Evolutionary conservation across 257 asterid genomes (phyloP), one percentile per base, ranked within the genome.

Genomic region (Fraxinus pennsylvanica): DNA sequence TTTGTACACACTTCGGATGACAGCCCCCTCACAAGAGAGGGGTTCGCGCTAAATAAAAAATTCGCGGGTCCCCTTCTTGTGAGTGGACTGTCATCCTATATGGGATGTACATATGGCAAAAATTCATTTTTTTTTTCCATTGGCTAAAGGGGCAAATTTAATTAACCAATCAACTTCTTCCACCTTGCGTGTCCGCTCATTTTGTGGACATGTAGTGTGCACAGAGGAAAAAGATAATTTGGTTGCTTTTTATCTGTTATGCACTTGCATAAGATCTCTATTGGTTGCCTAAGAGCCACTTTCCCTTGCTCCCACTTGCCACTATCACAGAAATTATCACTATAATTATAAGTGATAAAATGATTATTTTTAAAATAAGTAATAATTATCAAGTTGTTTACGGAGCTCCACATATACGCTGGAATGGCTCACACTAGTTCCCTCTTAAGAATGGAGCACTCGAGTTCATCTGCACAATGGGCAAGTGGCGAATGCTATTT

Each of bases 261-360:
- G 70, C 69, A 22, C 50, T 47, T 14, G 63, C 29, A 45, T 73
- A 47, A 63, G 77, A 61, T 83, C 72, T 50, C 73, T 68, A 85
- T 85, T 80, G 86, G 89, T 80, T 84, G 21, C 79, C 73, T 75
- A 78, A 70, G 76, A 41, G 38, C 84, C 77, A 81, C 84, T 41
- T 71, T 36, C 69, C 32, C 59, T 13, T 35, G 33, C 57, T 59
- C 39, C 69, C 80, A 59, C 54, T 71, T 54, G 43, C 47, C 81
- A 84, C 84, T 84, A 73, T 22, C 83, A 35, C 22, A 63, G 5
- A 17, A 88, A 85, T 85, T 85, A 87, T 88, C 91, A 82, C 14
- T 61, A 19, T 2, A 57, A 57, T 57, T 57, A 57, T 57, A 57
- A 52, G 66, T n/a, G 25, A 57, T 6, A 6, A n/a, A 52, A 5